Evolutionary conservation across 345 rosid species (phyloP).

Genomic region (Passiflora organensis): DNA sequence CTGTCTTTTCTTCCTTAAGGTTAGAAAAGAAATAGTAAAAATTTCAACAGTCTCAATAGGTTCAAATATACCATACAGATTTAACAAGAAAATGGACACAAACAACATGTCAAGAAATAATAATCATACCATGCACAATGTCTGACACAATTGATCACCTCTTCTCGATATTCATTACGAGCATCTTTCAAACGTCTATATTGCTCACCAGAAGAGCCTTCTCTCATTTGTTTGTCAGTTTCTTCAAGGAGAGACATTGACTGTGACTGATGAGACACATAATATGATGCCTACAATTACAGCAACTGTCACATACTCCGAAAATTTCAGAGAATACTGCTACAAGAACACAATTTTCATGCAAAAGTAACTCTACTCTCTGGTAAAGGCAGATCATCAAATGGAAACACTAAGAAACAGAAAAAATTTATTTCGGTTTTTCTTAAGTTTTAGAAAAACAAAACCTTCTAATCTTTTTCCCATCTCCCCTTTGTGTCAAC

Average conservation of each 20-base stretch:
- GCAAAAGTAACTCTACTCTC: too few species aligned
- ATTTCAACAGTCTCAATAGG: not conserved
- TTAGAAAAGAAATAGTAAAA: not conserved
- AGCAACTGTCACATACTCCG: too few species aligned
- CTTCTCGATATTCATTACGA: slow-evolving; percentile 78
- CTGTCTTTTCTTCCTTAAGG: too few species aligned
- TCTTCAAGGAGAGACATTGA: slow-evolving; percentile 81
- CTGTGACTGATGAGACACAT: slow-evolving; percentile 84
- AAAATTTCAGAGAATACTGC: too few species aligned
- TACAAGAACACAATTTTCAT: too few species aligned
- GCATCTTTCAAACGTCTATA: slow-evolving; percentile 83
- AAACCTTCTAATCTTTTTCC: too few species aligned
- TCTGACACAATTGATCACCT: slow-evolving; percentile 76
- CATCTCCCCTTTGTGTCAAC: too few species aligned
- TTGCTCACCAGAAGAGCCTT: slow-evolving; percentile 59
- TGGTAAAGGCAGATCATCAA: too few species aligned
- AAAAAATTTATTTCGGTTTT: too few species aligned
- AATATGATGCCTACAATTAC: slow-evolving; percentile 70
- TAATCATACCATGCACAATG: slow-evolving; percentile 78
- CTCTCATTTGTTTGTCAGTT: slow-evolving; percentile 87
- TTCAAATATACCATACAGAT: not conserved
- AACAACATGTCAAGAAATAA: slow-evolving; percentile 11
- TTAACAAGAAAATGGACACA: not conserved
- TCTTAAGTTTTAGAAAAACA: too few species aligned
- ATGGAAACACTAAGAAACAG: too few species aligned